Evolutionary conservation across 164 flowering plant species (phyloP).

Genomic region (Macadamia integrifolia): DNA sequence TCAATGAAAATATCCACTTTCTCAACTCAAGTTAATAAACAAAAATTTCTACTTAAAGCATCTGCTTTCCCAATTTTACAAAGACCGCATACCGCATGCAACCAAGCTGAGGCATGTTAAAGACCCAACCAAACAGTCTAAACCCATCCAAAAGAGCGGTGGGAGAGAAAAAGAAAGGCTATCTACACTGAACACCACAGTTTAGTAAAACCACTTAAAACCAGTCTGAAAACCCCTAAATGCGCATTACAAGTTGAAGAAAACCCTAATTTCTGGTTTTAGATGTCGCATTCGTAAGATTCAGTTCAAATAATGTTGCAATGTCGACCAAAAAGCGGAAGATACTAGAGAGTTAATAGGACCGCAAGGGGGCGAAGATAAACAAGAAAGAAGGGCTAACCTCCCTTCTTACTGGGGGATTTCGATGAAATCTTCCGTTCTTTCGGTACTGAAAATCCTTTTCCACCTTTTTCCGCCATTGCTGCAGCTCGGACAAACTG

Average conservation of each 20-base stretch:
- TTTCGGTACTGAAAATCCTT: constrained; percentile 15
- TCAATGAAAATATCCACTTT: too few species aligned
- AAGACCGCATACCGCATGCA: too few species aligned
- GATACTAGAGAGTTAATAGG: not conserved
- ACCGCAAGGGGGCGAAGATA: not conserved
- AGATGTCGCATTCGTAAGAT: not conserved
- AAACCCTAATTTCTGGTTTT: not conserved
- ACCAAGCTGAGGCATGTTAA: too few species aligned
- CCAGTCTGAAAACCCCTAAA: too few species aligned
- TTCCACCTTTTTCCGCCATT: constrained; percentile 45
- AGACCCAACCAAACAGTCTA: too few species aligned
- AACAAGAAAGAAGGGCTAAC: constrained; percentile 4
- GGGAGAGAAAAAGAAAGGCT: too few species aligned
- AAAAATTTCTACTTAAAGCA: too few species aligned
- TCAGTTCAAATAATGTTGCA: not conserved
- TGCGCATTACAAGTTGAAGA: not conserved
- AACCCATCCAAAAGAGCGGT: too few species aligned
- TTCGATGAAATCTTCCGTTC: constrained; percentile 35
- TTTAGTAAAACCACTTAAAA: too few species aligned
- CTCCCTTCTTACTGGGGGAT: constrained; percentile 20
- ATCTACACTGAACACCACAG: too few species aligned
- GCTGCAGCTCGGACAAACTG: not conserved
- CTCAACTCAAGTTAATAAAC: too few species aligned
- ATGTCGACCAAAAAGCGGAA: not conserved
- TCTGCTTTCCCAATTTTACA: too few species aligned